Evolutionary conservation across 768 basidiomycete genomes (phyloP).

Genomic region (Mycena polygramma): DNA sequence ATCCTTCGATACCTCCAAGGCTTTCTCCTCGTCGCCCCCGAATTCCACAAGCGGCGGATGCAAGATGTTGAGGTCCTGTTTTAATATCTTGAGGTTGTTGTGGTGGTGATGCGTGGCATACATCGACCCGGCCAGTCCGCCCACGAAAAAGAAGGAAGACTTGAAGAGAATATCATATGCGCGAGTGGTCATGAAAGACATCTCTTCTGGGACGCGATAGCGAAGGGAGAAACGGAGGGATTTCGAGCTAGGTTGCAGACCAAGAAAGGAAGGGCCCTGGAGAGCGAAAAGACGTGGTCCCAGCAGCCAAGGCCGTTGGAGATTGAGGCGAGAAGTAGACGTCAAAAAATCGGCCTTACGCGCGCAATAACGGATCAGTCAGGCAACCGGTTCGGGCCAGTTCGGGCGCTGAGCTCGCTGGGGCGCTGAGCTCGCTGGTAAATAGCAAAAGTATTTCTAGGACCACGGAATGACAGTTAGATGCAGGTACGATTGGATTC

Average conservation of each 20-base stretch:
- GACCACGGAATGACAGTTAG: no score
- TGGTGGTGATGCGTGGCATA: conserved; percentile 39
- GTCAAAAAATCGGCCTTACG: no score
- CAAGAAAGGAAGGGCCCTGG: no score
- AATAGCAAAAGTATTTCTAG: no score
- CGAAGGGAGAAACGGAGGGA: no score
- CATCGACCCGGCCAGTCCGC: conserved; percentile 38
- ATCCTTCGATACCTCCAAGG: conserved; percentile 29
- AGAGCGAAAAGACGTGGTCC: no score
- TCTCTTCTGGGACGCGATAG: no score
- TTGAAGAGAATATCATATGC: conserved; percentile 36
- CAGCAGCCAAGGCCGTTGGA: no score
- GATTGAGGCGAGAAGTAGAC: no score
- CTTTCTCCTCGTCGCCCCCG: conserved; percentile 26
- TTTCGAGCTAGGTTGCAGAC: no score
- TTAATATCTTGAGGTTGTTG: conserved; percentile 39
- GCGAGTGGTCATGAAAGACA: conserved; percentile 18
- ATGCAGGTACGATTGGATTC: conserved; percentile 2
- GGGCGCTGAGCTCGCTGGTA: no score
- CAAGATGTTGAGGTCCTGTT: conserved; percentile 36
- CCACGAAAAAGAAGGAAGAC: conserved; percentile 31
- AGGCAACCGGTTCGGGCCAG: conserved; percentile 18
- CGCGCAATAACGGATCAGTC: not conserved
- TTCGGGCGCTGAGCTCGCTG: no score
- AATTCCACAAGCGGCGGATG: conserved; percentile 35